Base-by-base conservation (phyloP, 306 rosid genomes). In the Trifolium dubium region DNA sequence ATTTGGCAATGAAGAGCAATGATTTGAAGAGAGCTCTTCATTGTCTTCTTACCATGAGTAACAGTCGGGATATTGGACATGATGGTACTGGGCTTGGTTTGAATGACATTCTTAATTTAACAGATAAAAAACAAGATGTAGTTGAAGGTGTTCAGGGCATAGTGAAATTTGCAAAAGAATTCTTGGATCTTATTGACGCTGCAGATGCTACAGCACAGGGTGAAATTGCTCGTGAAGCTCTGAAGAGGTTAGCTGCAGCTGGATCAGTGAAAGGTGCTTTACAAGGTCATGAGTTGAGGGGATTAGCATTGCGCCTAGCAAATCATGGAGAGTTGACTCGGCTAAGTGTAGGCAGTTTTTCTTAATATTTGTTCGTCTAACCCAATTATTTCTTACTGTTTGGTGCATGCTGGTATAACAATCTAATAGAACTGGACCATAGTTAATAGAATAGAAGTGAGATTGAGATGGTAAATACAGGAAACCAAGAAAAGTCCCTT, bases 191-290 rank as follows among this genome's bases (percentile, higher is more conserved):
- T 79, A 92, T 94, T 65, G 99, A 94, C 37, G 99, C 99, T 1
- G 99, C 99, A 54, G 99, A 94, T 86, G 99, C 99, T 77, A 94
- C 99, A 72, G 99, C 89, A 77, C 99, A 94, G 81, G 88, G 85
- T 85, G 99, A 94, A 68, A 92, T 94, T 83, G 99, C 98, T 32
- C 94, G 97, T 80, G 99, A 92, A 83, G 98, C 99, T 69, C 90
- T 94, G 18, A 92, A 94, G 76, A 86, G 99, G 83, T 82, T 94
- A 83, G 99, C 92, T 64, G 96, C 99, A 49, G 96, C 99, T 6
- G 99, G 90, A 59, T 88, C 98, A 10, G 91, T 94, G 49, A 92
- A 94, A 88, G 99, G 98, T 75, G 92, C 98, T 69, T 82, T 94
- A 67, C 96, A 89, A 83, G 96, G 98, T 85, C 90, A 92, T 41